Evolutionary conservation across 169 alveolate species (phyloP), one percentile per base, ranked within the genome.

Genomic region (Cyclospora cayetanensis): DNA sequence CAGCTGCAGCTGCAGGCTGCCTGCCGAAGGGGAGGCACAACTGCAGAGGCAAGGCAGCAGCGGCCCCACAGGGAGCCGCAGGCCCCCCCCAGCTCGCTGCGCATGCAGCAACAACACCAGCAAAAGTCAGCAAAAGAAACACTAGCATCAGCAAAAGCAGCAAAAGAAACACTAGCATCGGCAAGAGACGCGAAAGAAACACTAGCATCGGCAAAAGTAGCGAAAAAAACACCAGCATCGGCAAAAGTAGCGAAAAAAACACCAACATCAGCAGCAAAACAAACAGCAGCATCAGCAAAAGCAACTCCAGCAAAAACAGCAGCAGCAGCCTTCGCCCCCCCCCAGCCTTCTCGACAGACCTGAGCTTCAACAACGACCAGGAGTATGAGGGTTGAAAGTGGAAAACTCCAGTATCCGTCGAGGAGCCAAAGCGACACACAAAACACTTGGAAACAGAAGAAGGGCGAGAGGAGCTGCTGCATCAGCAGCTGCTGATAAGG

Each of bases 401-500:
- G 96, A 95, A 97, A 97, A 88, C 96, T 46, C 98, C 99, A 97
- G 94, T 98, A 98, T 90, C 98, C 99, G 93, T 99, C 99, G 76
- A 98, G 94, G 42, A 98, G 96, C 99, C 99, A 98, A 52, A 99
- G 93, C 0, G 97, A 92, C 29, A 98, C 97, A 91, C 99, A 97
- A 91, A 98, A 96, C 65, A 99, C 92, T 93, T 99, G 99, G 96
- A 98, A 98, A 41, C 98, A 97, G 94, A 99, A 97, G 97, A 99
- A 98, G 35, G 99, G 99, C 50, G 99, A 97, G 12, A 98, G 95
- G 79, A 98, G 94, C 93, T 98, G 99, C 91, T 99, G 99, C 95
- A 95, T 92, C 63, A 98, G 96, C 93, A 99, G 94, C 80, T 96
- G 97, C 42, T 95, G 91, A 94, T 98, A 99, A 34, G 97, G 91